Evolutionary conservation across 2,329 filamentous ascomycete species (phyloP).

Genomic region (Calonectria crousiana): DNA sequence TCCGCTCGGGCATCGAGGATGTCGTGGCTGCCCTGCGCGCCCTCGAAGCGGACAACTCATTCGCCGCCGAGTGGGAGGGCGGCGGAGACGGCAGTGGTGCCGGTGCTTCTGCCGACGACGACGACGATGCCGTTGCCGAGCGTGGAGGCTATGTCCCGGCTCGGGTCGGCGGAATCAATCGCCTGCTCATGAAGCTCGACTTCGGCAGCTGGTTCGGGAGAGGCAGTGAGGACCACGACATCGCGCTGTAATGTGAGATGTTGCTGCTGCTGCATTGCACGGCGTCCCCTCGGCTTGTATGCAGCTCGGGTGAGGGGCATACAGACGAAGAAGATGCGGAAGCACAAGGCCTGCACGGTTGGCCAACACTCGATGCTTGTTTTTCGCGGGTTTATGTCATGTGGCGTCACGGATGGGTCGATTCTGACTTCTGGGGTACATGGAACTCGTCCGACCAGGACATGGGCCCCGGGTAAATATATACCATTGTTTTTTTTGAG

Average conservation of each 20-base stretch:
- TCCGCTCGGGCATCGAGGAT: constrained; percentile 76
- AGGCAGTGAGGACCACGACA: constrained; percentile 38
- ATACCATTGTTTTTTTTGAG: constrained; percentile 29
- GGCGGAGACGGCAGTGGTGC: constrained; percentile 50
- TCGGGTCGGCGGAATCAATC: constrained; percentile 83
- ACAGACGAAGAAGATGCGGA: constrained; percentile 10
- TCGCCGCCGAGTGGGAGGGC: constrained; percentile 59
- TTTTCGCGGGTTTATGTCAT: constrained; percentile 21
- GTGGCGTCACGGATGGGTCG: constrained; percentile 45
- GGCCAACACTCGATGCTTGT: constrained; percentile 12
- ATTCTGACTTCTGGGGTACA: constrained; percentile 40
- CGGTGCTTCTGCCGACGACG: constrained; percentile 23
- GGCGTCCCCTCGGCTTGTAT: not conserved
- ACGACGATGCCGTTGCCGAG: constrained; percentile 52
- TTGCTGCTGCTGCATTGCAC: not conserved
- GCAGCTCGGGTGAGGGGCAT: constrained; percentile 13
- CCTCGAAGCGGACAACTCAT: constrained; percentile 59
- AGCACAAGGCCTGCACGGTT: not conserved
- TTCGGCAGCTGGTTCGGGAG: constrained; percentile 69
- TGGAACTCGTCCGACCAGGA: constrained; percentile 34
- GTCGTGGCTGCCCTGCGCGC: constrained; percentile 69
- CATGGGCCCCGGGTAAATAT: constrained; percentile 21
- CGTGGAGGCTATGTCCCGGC: constrained; percentile 71
- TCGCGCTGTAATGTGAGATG: constrained; percentile 14
- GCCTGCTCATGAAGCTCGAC: constrained; percentile 92